Evolutionary conservation across 208 protist species (phyloP), one percentile per base, ranked within the genome.

Genomic region (Leishmania braziliensis): DNA sequence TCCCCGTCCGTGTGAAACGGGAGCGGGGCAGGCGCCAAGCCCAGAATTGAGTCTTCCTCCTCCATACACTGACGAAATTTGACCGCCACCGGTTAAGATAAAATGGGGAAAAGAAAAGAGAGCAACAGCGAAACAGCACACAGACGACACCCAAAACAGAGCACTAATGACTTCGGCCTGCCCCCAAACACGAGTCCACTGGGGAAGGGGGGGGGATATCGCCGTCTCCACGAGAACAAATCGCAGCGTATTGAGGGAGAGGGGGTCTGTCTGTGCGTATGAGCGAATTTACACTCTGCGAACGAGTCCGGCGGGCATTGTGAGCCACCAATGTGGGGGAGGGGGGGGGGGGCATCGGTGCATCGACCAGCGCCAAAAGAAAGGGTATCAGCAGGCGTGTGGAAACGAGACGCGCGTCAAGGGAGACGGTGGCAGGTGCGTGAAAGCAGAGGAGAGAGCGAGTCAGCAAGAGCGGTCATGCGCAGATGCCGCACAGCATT

Each of bases 21-120:
- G 20, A 77, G 56, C 56, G 74, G 66, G 74, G 69, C 63, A 2
- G 78, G 77, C n/a, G n/a, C 72, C 62, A 87, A 63, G 18, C 77
- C 84, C 14, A 88, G 56, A 53, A 89, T 54, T 0, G 79, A 66
- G 56, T 91, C 85, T 36, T 91, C 85, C 54, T 87, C 83, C 62
- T 91, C 85, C 85, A 89, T 91, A 56, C 36, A 46, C 6, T 33
- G 74, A 62, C 14, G 29, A 76, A 9, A 36, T n/a, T 36, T 9
- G 26, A 3, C 46, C 8, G 69, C 69, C n/a, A 18, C 51, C n/a
- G 29, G 66, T 18, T 20, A 71, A 39, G 36, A 71, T 26, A 50
- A 50, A 50, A 23, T 18, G 66, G 36, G 36, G 66, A 9, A 63
- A 63, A 62, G 8, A 43, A 33, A 12, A 9, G 16, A n/a, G 1